Conservation (phyloP, 2,329 filamentous ascomycete genomes). For the Pseudogymnoascus sp. region DNA sequence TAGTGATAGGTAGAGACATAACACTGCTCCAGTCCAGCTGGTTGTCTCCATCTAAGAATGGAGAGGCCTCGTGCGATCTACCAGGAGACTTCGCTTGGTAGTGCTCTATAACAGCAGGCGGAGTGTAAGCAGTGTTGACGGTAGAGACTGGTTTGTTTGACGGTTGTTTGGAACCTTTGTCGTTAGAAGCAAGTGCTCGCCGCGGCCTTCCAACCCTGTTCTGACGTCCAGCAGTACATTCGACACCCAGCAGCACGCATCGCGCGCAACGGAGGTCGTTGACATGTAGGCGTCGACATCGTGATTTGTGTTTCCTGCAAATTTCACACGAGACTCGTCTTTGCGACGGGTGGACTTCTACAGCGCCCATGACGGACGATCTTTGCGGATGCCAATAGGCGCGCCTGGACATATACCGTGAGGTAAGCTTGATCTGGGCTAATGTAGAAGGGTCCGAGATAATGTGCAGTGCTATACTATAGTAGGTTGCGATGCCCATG, state of each 20-base stretch:
- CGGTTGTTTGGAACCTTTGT: not conserved
- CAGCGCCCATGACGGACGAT: not conserved
- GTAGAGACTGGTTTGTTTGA: not conserved
- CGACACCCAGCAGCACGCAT: not conserved
- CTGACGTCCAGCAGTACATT: not conserved
- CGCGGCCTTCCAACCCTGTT: not conserved
- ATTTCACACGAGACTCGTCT: conserved; percentile 1
- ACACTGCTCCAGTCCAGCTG: not conserved
- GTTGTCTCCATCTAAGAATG: not conserved
- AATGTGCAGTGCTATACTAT: not conserved
- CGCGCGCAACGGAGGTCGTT: not conserved
- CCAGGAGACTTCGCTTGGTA: not conserved
- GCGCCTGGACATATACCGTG: not conserved
- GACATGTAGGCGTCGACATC: not conserved
- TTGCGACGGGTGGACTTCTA: not conserved
- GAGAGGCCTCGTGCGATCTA: not conserved
- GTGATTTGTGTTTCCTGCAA: not conserved
- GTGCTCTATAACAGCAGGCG: not conserved
- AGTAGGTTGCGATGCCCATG: not conserved
- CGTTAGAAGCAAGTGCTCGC: not conserved
- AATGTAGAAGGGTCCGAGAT: not conserved
- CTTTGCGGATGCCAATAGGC: not conserved
- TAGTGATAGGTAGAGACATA: not conserved
- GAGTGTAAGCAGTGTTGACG: not conserved
- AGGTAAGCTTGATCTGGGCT: not conserved